A percentile compares a stretch with the other conserved stretches of the same genome.
These are phyloP conservation scores for Linnemannia hyalina DNA, from an alignment of 192 early-diverging fungal species.

Conservation along the genomic window DNA sequence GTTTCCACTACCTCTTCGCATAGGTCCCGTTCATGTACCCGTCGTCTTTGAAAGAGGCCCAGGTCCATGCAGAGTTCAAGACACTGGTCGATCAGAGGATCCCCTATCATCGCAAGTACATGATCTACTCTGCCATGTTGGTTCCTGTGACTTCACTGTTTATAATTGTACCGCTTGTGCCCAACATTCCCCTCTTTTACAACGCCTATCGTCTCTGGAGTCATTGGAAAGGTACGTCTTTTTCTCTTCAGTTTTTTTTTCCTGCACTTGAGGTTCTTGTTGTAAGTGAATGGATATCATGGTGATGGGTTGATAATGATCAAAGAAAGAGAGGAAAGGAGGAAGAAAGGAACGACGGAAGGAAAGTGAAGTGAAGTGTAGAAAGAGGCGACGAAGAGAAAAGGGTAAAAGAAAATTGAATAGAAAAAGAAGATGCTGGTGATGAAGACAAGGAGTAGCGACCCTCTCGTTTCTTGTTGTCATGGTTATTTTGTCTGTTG, in stretches of 20 bases:
- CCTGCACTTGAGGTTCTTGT: no score
- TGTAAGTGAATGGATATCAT: no score
- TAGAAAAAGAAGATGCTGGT: no score
- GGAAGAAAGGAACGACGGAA: no score
- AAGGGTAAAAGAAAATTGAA: no score
- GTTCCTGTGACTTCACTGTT: conserved; percentile 79
- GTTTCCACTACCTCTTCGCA: background rate
- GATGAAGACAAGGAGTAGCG: no score
- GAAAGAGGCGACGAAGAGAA: no score
- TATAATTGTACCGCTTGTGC: conserved; percentile 78
- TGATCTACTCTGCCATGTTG: conserved; percentile 75
- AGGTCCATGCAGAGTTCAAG: conserved; percentile 62
- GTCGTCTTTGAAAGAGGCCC: conserved; percentile 55
- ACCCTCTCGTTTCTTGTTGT: no score
- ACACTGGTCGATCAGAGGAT: conserved; percentile 60
- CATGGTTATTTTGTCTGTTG: no score
- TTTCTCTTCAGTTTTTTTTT: background rate
- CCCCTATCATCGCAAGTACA: conserved; percentile 80
- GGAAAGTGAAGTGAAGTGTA: no score
- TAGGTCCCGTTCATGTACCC: conserved; percentile 67
- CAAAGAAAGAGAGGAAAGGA: no score
- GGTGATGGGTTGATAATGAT: no score
- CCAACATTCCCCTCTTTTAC: conserved; percentile 84
- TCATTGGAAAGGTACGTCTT: conserved; percentile 77
- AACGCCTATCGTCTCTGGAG: conserved; percentile 85